phyloP scores from a whole-genome alignment of 768 basidiomycete genomes.

The Sporobolomyces phaffii region DNA sequence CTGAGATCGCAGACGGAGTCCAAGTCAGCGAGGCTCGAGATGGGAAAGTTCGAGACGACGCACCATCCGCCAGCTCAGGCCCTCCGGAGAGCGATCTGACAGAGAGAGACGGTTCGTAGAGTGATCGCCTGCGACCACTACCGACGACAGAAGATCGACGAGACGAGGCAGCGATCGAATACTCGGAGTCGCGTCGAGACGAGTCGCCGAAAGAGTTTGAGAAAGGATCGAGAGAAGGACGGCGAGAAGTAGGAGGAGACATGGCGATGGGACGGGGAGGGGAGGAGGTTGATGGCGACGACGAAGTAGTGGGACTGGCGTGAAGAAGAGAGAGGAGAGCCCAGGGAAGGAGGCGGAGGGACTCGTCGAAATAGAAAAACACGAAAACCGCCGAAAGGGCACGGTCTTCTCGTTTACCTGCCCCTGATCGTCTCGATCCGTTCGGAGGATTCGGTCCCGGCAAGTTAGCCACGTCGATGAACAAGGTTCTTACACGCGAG shows the following conservation, averaged over 20 bases:
- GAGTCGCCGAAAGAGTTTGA: not conserved
- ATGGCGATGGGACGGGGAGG: not conserved
- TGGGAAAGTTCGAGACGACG: not conserved
- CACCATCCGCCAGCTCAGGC: slow-evolving; percentile 14
- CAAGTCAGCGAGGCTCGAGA: not conserved
- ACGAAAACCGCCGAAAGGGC: not conserved
- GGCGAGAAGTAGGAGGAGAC: slow-evolving; percentile 6
- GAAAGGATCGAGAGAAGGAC: slow-evolving; percentile 14
- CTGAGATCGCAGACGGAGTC: too few species aligned
- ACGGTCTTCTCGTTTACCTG: not conserved
- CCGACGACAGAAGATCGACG: slow-evolving; percentile 3
- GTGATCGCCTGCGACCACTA: not conserved
- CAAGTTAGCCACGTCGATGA: not conserved
- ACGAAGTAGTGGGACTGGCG: not conserved
- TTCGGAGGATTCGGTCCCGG: not conserved
- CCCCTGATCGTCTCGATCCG: slow-evolving; percentile 1
- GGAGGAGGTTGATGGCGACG: not conserved
- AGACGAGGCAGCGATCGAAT: not conserved
- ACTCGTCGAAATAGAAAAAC: not conserved
- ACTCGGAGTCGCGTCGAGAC: not conserved
- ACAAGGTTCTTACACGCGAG: not conserved
- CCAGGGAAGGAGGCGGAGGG: not conserved
- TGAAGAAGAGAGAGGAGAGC: not conserved
- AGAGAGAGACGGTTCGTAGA: not conserved
- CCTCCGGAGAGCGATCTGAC: slow-evolving; percentile 1